Conservation (phyloP, 352 stramenopile genomes). For the Phytophthora sp. region DNA sequence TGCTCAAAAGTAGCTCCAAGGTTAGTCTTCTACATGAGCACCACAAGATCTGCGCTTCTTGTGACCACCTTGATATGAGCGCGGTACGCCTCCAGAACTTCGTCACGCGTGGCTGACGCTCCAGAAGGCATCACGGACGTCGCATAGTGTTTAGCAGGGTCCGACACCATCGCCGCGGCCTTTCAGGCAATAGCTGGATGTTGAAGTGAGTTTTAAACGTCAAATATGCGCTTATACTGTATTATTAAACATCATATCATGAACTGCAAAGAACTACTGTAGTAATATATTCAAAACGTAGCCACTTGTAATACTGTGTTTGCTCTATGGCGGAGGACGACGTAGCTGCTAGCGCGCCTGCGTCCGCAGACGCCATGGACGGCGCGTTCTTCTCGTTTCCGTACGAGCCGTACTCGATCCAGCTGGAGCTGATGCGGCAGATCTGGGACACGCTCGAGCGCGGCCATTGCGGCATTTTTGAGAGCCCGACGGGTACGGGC, state of each 20-base stretch:
- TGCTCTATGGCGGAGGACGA: conserved; percentile 8
- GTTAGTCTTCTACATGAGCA: background rate
- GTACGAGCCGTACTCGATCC: conserved; percentile 91
- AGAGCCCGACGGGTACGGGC: conserved; percentile 92
- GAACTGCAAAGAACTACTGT: background rate
- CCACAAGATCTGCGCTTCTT: background rate
- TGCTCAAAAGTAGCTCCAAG: conserved; percentile 14
- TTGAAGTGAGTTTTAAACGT: conserved; percentile 7
- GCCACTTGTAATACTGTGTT: conserved; percentile 2
- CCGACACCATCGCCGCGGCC: background rate
- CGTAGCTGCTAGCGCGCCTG: background rate
- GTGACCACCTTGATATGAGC: conserved; percentile 42
- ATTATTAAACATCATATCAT: too few relatives aligned
- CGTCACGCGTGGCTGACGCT: conserved; percentile 28
- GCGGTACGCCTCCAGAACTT: conserved; percentile 57
- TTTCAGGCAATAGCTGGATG: conserved; percentile 10
- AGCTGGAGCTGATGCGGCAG: conserved; percentile 89
- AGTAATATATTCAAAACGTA: background rate
- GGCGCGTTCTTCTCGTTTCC: conserved; percentile 87
- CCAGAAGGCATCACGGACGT: background rate
- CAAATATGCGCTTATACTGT: too few relatives aligned
- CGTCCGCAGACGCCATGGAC: conserved; percentile 34
- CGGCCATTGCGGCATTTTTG: conserved; percentile 90
- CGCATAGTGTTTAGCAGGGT: conserved; percentile 10
- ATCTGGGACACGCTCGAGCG: conserved; percentile 84